These are phyloP conservation scores for Dothiorella sarmentorum DNA, from an alignment of 2,329 filamentous ascomycete genomes.

Conservation along the genomic window DNA sequence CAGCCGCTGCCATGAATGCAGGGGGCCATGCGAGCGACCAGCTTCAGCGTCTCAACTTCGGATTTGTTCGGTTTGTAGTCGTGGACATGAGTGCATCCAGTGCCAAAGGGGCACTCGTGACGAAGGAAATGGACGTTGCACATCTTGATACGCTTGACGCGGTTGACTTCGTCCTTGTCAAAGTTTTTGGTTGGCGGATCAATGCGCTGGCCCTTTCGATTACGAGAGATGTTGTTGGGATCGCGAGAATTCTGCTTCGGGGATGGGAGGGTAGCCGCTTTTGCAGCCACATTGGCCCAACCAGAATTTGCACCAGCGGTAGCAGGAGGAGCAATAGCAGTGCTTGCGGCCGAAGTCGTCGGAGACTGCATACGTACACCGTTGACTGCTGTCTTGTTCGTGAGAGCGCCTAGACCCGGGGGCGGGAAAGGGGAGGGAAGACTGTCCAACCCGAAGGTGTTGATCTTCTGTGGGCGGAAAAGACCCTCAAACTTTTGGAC, in stretches of 20 bases:
- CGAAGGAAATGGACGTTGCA: conserved; percentile 62
- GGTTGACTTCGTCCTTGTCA: conserved; percentile 55
- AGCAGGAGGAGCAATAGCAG: background rate
- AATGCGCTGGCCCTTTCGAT: conserved; percentile 58
- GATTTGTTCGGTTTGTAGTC: conserved; percentile 51
- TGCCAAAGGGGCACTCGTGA: conserved; percentile 54
- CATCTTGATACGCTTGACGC: conserved; percentile 60
- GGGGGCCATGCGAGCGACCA: conserved; percentile 61
- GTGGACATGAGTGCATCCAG: conserved; percentile 55
- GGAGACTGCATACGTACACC: conserved; percentile 1
- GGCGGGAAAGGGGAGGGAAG: conserved; percentile 8
- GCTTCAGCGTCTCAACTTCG: conserved; percentile 53
- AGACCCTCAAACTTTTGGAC: conserved; percentile 50
- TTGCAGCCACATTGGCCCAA: conserved; percentile 17
- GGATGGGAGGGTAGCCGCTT: conserved; percentile 15
- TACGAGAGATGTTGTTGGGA: conserved; percentile 45
- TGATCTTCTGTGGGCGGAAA: conserved; percentile 54
- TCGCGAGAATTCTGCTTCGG: conserved; percentile 8
- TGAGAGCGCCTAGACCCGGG: background rate
- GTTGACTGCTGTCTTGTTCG: background rate
- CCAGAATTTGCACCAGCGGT: conserved; percentile 14
- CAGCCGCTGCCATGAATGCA: conserved; percentile 58
- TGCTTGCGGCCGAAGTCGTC: background rate
- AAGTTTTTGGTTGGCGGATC: conserved; percentile 50
- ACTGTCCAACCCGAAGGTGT: conserved; percentile 21